Conservation (phyloP, 345 rosid species). For the Salix dunnii region DNA sequence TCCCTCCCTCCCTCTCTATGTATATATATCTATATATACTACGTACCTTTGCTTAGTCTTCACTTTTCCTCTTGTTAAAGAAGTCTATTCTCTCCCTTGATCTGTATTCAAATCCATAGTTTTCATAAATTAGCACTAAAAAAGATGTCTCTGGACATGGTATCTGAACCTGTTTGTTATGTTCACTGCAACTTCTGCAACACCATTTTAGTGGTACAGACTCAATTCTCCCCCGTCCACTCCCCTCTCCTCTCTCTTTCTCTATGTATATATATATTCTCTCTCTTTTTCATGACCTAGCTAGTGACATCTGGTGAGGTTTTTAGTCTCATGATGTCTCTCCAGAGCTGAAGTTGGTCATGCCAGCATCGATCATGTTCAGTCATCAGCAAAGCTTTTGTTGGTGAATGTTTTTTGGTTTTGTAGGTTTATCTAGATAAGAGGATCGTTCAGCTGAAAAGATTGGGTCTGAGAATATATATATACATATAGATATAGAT, state of each 20-base stretch:
- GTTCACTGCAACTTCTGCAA: conserved; percentile 99
- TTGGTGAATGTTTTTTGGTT: not conserved
- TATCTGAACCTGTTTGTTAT: conserved; percentile 81
- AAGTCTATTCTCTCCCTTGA: not conserved
- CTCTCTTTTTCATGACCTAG: conserved; percentile 1
- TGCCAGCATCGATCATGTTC: conserved; percentile 1
- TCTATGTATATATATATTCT: not conserved
- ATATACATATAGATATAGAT: not conserved
- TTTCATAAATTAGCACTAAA: conserved; percentile 2
- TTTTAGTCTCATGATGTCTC: not conserved
- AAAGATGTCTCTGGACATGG: conserved; percentile 66
- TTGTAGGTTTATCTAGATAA: not conserved
- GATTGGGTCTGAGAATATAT: not conserved
- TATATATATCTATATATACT: not conserved
- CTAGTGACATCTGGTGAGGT: not conserved
- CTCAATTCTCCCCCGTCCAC: conserved; percentile 16
- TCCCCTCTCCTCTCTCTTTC: not conserved
- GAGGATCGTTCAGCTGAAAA: conserved; percentile 12
- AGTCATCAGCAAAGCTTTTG: not conserved
- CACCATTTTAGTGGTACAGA: conserved; percentile 86
- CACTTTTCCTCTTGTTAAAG: not conserved
- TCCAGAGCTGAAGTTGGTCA: conserved; percentile 6
- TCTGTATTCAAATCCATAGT: not conserved
- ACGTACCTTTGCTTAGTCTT: not conserved
- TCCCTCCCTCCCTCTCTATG: not conserved